Base-by-base conservation (phyloP, 176 grass and related monocot genomes). In the Carex cristatella region DNA sequence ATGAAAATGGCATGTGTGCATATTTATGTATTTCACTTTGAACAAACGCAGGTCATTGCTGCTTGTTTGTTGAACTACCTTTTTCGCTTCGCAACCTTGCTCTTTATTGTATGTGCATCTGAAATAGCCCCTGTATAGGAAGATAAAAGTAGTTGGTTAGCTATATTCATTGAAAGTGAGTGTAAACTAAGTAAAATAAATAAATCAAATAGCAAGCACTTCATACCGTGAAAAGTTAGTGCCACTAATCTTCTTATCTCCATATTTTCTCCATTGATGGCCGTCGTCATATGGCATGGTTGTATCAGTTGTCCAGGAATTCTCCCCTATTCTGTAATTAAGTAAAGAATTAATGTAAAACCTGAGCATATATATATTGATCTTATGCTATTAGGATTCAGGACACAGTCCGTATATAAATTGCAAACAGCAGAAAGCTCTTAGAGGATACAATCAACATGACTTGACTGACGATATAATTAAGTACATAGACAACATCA, bases 201-300 rank as follows among this genome's bases (percentile, higher is more conserved):
- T 38, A 61, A 61, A 62, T 64, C 4, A 1, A 85, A 28, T 42
- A 76, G 19, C 64, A n/a, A 10, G 38, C 8, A 28, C 31, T 38
- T 37, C 31, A 31, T 46, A 94, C 94, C 94, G 91, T 79, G 92
- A 88, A 84, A 89, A 91, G 77, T 65, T 87, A 76, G 90, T 90
- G 83, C 83, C 88, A 67, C 48, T 88, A 84, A 97, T 92, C 72
- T 90, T 94, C 90, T 97, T 97, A 83, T 97, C 88, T 66, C 94
- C 94, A 65, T 94, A 97, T 84, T 97, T 97, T 68, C 94, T 94
- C 94, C 94, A 97, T 83, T 97, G 94, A 80, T 94, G 89, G 0
- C 94, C 94, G 42, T 97, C 94, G 27, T 89, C 85, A 66, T 94
- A 92, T 10, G 92, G 94, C 10, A 86, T 88, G 2, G 83, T 80